These are phyloP conservation scores for Nigrograna mackinnonii DNA, from an alignment of 2,329 filamentous ascomycete species.

Conservation along the genomic window DNA sequence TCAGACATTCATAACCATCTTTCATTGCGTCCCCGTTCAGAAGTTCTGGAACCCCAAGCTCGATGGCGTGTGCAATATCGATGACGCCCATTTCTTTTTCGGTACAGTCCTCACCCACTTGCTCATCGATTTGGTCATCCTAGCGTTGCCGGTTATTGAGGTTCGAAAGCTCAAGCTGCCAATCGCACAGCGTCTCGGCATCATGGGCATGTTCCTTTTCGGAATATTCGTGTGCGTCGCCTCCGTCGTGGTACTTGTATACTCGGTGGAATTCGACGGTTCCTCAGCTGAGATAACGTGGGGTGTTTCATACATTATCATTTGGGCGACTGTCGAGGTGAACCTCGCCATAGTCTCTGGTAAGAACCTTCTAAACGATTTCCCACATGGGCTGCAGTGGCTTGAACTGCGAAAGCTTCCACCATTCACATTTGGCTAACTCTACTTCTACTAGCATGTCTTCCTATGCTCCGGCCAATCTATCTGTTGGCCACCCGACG, in stretches of 20 bases:
- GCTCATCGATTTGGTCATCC: slow-evolving; percentile 35
- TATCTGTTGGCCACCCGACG: slow-evolving; percentile 7
- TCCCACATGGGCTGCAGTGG: too few relatives aligned
- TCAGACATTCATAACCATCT: slow-evolving; percentile 32
- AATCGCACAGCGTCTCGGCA: slow-evolving; percentile 7
- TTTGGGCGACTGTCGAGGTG: slow-evolving; percentile 17
- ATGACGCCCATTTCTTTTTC: slow-evolving; percentile 36
- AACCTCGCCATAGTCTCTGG: slow-evolving; percentile 18
- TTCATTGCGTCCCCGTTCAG: slow-evolving; percentile 39
- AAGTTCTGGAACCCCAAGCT: slow-evolving; percentile 36
- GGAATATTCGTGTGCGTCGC: slow-evolving; percentile 17
- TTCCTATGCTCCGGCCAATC: slow-evolving; percentile 20
- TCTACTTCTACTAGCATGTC: slow-evolving; percentile 12
- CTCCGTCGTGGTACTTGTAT: slow-evolving; percentile 11
- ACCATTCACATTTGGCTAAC: too few relatives aligned
- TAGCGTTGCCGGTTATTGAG: slow-evolving; percentile 35
- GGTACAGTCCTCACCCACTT: slow-evolving; percentile 35
- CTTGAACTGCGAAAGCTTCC: too few relatives aligned
- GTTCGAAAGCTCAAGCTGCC: slow-evolving; percentile 32
- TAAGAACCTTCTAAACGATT: slow-evolving; percentile 4
- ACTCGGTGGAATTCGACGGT: slow-evolving; percentile 7
- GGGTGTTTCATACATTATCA: slow-evolving; percentile 13
- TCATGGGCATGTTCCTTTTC: slow-evolving; percentile 60
- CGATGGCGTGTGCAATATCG: slow-evolving; percentile 28
- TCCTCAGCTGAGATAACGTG: slow-evolving; percentile 11